Percentiles rank a stretch among this genome's conserved stretches.
Evolutionary conservation across 139 green algal species (phyloP).

Genomic region (Closterium sp.): DNA sequence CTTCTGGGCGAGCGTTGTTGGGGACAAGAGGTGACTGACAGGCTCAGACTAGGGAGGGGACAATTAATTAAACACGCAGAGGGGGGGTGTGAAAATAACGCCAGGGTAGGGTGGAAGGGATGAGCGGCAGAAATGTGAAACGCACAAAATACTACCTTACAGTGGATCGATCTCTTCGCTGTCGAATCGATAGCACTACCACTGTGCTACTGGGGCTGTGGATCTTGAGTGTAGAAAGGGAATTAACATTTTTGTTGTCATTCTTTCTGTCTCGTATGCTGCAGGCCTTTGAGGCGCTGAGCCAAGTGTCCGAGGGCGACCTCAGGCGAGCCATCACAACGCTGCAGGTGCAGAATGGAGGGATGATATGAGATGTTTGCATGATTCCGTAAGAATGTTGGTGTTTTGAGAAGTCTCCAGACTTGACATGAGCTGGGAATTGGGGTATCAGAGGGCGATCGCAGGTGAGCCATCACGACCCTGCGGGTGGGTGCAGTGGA

Average conservation of each 20-base stretch:
- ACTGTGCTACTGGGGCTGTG: constrained; percentile 38
- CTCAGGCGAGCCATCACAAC: constrained; percentile 4
- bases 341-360: neutral
- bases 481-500: neutral
- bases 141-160: neutral
- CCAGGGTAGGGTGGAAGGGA: too few species aligned
- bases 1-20: neutral
- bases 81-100: too few species aligned
- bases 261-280: neutral
- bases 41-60: too few species aligned
- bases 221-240: too few species aligned
- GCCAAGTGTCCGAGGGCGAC: neutral
- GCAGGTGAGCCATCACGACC: neutral
- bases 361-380: too few species aligned
- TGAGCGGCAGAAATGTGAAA: too few species aligned
- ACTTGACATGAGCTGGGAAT: too few species aligned
- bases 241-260: neutral
- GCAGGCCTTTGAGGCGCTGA: neutral
- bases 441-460: too few species aligned
- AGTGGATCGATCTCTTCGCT: constrained; percentile 49
- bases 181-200: constrained; percentile 50
- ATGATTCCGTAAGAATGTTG: too few species aligned
- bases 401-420: too few species aligned
- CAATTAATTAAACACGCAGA: too few species aligned
- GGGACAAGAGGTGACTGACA: too few species aligned